Evolutionary conservation across 345 rosid species (phyloP).

Genomic region (Eucalyptus regnans): DNA sequence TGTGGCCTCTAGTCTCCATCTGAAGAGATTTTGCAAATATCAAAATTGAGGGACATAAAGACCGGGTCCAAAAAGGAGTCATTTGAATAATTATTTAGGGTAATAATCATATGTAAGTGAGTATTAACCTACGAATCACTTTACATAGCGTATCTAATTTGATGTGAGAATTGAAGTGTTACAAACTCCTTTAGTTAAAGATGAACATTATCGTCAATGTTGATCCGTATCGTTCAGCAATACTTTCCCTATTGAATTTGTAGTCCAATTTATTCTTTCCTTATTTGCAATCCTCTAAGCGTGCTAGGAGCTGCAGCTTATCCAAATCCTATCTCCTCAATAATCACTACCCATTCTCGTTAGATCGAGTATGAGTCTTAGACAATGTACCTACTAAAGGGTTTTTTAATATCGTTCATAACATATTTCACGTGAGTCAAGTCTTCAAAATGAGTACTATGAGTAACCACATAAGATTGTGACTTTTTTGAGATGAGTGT

Average conservation of each 20-base stretch:
- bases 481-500: background rate
- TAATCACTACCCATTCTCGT: background rate
- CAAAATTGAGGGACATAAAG: background rate
- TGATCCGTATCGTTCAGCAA: rapidly evolving
- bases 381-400: background rate
- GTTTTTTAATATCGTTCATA: background rate
- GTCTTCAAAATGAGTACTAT: background rate
- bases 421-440: rapidly evolving
- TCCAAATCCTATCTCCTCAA: background rate
- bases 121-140: background rate
- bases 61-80: background rate
- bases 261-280: background rate
- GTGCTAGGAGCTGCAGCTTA: background rate
- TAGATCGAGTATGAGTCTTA: background rate
- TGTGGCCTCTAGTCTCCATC: background rate
- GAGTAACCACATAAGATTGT: background rate
- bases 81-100: background rate
- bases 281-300: background rate
- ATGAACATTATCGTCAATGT: background rate
- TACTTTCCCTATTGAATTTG: background rate
- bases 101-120: background rate
- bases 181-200: background rate
- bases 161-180: background rate
- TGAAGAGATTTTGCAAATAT: background rate
- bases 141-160: background rate